Percentiles rank a stretch among this genome's conserved stretches.
These are phyloP conservation scores for Penicillium psychrosexuale DNA, from an alignment of 2,329 filamentous ascomycete species.

Conservation along the genomic window DNA sequence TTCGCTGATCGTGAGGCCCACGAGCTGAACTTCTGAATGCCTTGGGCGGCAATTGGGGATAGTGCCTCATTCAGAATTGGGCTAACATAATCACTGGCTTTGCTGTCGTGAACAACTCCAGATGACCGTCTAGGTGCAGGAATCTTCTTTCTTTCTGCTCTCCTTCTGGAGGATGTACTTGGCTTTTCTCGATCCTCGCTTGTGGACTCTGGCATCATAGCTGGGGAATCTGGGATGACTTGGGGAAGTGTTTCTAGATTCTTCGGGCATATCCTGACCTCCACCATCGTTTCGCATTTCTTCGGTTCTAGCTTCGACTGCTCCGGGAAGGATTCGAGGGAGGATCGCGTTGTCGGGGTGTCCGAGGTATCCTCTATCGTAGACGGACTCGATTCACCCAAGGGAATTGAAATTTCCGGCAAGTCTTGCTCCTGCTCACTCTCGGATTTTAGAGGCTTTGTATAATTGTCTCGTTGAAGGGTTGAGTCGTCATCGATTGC, in stretches of 20 bases:
- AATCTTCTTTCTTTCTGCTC: slow-evolving; percentile 20
- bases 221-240: neutral
- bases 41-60: slow-evolving; percentile 34
- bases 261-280: slow-evolving; percentile 26
- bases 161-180: neutral
- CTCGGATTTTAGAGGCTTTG: neutral
- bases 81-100: slow-evolving; percentile 35
- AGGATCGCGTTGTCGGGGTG: slow-evolving; percentile 1
- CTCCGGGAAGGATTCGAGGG: neutral
- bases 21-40: slow-evolving; percentile 38
- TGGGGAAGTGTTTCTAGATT: neutral
- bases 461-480: neutral
- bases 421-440: neutral
- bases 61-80: slow-evolving; percentile 39
- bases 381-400: neutral
- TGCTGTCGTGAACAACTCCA: slow-evolving; percentile 33
- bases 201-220: neutral
- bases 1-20: slow-evolving; percentile 41
- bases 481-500: slow-evolving; percentile 21
- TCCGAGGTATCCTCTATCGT: neutral
- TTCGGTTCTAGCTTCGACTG: slow-evolving; percentile 6
- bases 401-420: neutral
- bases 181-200: neutral
- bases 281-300: slow-evolving; percentile 26
- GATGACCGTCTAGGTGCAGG: slow-evolving; percentile 28